These are phyloP conservation scores for Neopestalotiopsis clavispora DNA, from an alignment of 2,329 filamentous ascomycete species.

Conservation along the genomic window DNA sequence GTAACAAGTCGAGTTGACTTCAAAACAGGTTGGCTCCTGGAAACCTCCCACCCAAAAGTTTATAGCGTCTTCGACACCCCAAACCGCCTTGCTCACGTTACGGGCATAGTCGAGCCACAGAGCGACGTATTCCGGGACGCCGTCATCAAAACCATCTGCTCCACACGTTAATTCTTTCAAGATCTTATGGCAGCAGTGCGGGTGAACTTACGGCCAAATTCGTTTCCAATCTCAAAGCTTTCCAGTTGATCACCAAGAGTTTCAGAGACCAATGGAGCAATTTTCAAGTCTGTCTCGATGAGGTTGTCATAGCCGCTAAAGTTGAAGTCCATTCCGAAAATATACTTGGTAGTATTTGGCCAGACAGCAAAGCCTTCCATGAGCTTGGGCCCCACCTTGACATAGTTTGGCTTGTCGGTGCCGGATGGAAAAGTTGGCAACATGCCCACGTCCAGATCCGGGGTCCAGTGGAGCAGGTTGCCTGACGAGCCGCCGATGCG, in stretches of 20 bases:
- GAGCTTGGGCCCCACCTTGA: neutral
- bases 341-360: neutral
- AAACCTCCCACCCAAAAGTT: no score
- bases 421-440: neutral
- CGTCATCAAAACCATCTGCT: neutral
- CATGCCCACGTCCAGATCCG: neutral
- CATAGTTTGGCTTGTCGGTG: neutral
- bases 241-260: neutral
- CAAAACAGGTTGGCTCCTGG: no score
- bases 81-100: no score
- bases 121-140: neutral
- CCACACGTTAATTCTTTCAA: neutral
- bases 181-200: neutral
- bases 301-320: neutral
- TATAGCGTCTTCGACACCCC: no score
- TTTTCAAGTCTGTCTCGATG: neutral
- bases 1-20: no score
- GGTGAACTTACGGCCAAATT: neutral
- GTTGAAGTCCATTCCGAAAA: neutral
- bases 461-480: neutral
- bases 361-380: neutral
- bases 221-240: neutral
- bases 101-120: neutral
- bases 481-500: neutral
- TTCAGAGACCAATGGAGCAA: neutral